A percentile compares a stretch with the other conserved stretches of the same genome.
Conservation (phyloP, 768 basidiomycete species). For the Dioszegia crocea region DNA sequence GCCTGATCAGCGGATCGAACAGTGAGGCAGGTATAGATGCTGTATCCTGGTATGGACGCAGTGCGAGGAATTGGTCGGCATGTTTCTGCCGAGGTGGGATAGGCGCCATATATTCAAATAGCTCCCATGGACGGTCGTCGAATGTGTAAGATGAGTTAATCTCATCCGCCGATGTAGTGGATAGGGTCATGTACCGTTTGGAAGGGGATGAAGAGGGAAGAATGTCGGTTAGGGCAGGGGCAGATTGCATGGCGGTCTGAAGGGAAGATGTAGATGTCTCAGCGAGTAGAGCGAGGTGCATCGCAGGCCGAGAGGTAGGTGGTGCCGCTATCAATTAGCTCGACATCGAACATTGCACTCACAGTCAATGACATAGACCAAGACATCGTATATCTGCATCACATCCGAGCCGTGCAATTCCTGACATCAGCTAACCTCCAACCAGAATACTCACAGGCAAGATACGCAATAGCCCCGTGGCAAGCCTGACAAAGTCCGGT, state of each 20-base stretch:
- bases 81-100: conserved; percentile 7
- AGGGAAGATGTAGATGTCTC: conserved; percentile 16
- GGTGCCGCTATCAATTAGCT: conserved; percentile 24
- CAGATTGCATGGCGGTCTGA: conserved; percentile 10
- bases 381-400: conserved; percentile 18
- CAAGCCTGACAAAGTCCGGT: conserved; percentile 32
- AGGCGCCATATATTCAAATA: conserved; percentile 35
- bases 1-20: conserved; percentile 30
- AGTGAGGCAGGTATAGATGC: conserved; percentile 29
- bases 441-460: conserved; percentile 23
- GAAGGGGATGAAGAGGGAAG: conserved; percentile 26
- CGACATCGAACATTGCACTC: conserved; percentile 1
- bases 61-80: conserved; percentile 25
- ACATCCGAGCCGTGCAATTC: not conserved
- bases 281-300: conserved; percentile 25
- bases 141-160: conserved; percentile 1
- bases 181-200: conserved; percentile 18
- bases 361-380: conserved; percentile 36
- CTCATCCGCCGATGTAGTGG: not conserved
- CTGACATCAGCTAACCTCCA: not conserved
- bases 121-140: conserved; percentile 42
- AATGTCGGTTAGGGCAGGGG: conserved; percentile 5
- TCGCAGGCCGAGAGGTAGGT: conserved; percentile 20
- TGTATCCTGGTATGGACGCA: conserved; percentile 22
- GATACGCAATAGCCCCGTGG: conserved; percentile 21